A percentile compares a stretch with the other conserved stretches of the same genome.
Evolutionary conservation across 2,329 filamentous ascomycete genomes (phyloP).

Genomic region (Pseudocercospora crystallina): DNA sequence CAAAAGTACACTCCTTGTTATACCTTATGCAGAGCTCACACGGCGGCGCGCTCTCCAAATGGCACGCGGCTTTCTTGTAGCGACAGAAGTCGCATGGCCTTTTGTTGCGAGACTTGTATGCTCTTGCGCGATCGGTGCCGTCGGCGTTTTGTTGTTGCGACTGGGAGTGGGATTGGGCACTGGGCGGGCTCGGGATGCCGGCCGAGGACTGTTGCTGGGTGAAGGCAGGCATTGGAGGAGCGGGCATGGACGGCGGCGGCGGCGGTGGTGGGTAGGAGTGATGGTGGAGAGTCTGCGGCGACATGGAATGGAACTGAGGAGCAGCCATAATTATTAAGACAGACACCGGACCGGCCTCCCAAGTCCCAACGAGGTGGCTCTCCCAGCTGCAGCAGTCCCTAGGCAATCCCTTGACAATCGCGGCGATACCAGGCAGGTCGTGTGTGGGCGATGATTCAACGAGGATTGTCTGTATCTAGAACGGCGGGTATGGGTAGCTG

Average conservation of each 20-base stretch:
- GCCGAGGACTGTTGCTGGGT: constrained; percentile 10
- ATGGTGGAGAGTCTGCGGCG: not conserved
- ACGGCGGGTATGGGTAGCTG: too few species aligned
- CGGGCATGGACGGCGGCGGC: constrained; percentile 14
- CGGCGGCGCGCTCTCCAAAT: constrained; percentile 43
- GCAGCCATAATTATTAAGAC: too few species aligned
- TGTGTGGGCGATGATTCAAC: not conserved
- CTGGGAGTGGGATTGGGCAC: not conserved
- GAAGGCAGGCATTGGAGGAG: constrained; percentile 23
- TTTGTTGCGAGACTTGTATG: constrained; percentile 40
- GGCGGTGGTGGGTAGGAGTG: constrained; percentile 6
- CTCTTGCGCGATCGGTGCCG: constrained; percentile 32
- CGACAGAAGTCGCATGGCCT: constrained; percentile 50
- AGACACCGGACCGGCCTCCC: too few species aligned
- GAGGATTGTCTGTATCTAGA: not conserved
- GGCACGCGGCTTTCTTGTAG: constrained; percentile 47
- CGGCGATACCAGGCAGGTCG: too few species aligned
- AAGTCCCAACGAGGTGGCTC: too few species aligned
- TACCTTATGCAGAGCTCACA: constrained; percentile 47
- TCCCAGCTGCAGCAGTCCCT: too few species aligned
- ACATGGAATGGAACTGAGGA: too few species aligned
- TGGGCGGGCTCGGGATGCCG: constrained; percentile 12
- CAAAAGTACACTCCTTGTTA: constrained; percentile 46
- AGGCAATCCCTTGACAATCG: too few species aligned
- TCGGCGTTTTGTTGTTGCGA: constrained; percentile 4